Percentiles rank a stretch among this genome's conserved stretches.
phyloP scores from a whole-genome alignment of 2,329 filamentous ascomycete genomes.

The Diaporthe aspalathi region DNA sequence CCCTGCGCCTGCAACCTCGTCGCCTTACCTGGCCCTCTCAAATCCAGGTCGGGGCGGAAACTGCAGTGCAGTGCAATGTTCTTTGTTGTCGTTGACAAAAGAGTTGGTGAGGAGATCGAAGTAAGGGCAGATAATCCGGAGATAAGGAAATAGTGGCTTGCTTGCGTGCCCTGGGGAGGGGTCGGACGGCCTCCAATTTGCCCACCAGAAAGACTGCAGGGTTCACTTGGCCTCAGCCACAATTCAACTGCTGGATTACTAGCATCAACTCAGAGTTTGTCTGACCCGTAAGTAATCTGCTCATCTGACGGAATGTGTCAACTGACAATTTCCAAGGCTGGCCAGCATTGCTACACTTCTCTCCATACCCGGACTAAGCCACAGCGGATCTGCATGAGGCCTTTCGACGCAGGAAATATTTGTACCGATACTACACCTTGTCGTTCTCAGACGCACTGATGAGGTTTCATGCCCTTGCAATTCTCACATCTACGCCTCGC shows the following conservation, averaged over 20 bases:
- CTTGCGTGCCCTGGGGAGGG: no score
- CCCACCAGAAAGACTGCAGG: conserved; percentile 5
- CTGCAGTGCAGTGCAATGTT: conserved; percentile 9
- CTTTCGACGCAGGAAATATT: not conserved
- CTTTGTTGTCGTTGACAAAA: conserved; percentile 17
- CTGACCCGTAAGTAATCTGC: not conserved
- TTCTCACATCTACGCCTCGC: no score
- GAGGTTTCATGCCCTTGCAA: no score
- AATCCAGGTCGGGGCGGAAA: not conserved
- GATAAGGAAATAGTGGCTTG: conserved; percentile 12
- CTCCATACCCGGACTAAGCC: not conserved
- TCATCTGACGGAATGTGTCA: not conserved
- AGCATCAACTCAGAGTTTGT: not conserved
- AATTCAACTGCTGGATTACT: not conserved
- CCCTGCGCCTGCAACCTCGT: not conserved
- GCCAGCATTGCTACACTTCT: not conserved
- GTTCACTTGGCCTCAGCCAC: conserved; percentile 11
- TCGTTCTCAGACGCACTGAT: not conserved
- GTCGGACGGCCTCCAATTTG: conserved; percentile 10
- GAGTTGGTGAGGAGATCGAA: not conserved
- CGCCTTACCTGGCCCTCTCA: not conserved
- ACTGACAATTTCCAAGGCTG: not conserved
- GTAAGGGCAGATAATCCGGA: not conserved
- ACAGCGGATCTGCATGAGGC: not conserved
- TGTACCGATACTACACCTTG: not conserved